Conservation (phyloP, 148 eudicot genomes). For the Chenopodium berlandieri region DNA sequence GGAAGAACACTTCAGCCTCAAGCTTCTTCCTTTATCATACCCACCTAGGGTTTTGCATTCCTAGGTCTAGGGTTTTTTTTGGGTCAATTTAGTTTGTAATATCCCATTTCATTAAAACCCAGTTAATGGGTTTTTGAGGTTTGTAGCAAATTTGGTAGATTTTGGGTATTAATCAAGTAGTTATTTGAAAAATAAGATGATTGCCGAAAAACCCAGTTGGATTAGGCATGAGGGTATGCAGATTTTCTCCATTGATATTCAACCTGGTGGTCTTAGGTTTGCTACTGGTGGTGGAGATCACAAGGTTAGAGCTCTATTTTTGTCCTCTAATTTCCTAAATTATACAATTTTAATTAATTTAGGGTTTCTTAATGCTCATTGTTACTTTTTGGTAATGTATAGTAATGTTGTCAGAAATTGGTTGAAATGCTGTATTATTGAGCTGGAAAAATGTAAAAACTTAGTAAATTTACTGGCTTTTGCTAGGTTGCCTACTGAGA, state of each 20-base stretch:
- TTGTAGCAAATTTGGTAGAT: neutral
- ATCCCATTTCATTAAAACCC: slow-evolving; percentile 5
- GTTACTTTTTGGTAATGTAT: neutral
- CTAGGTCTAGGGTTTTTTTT: slow-evolving; percentile 17
- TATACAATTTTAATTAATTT: neutral
- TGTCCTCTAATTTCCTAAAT: neutral
- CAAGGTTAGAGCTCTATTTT: slow-evolving; percentile 47
- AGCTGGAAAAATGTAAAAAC: slow-evolving; percentile 3
- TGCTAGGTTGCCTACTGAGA: neutral
- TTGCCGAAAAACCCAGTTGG: slow-evolving; percentile 96
- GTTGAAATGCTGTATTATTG: slow-evolving; percentile 1
- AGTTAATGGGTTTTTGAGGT: slow-evolving; percentile 20
- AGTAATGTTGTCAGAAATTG: neutral
- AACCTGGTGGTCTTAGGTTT: slow-evolving; percentile 85
- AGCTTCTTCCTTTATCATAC: slow-evolving; percentile 1
- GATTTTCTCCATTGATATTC: slow-evolving; percentile 95
- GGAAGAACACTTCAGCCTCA: neutral
- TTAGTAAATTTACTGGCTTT: neutral
- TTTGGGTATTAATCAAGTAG: slow-evolving; percentile 3
- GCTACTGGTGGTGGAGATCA: slow-evolving; percentile 99
- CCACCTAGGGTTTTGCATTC: slow-evolving; percentile 21
- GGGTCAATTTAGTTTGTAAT: slow-evolving; percentile 16
- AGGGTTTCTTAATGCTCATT: neutral
- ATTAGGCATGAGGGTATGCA: slow-evolving; percentile 83
- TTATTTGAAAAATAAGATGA: slow-evolving; percentile 38